Evolutionary conservation across 2,329 filamentous ascomycete species (phyloP), one percentile per base, ranked within the genome.

Genomic region (Clonostachys byssicola): DNA sequence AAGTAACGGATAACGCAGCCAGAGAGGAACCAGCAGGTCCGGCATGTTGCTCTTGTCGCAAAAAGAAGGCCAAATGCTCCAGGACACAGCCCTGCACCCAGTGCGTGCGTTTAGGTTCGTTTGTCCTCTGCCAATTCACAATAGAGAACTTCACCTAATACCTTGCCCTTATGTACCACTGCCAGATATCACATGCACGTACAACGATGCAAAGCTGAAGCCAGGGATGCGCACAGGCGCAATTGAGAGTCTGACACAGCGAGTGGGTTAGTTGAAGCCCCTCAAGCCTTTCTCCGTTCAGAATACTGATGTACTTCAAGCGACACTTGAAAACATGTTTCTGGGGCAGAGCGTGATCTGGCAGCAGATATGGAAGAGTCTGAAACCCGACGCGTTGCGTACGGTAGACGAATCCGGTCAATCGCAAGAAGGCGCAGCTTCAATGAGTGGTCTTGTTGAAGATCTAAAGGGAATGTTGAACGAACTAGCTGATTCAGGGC

Each of bases 31-130:
- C 23, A 30, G 8, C 23, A 30, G 23, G 23, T 4, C 23, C 23
- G 9, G 23, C 23, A 30, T 30, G 23, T 30, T 30, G 23, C 23
- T 30, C 66, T 0, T 75, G 71, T 53, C 66, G 70, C 5, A 68
- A 64, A 45, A 72, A 70, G 52, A 73, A 75, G 44, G 65, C 71
- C 14, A 70, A 68, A 40, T 74, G 71, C 54, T 66, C 67, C 23
- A 58, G 70, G 18, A 56, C 60, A 30, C 65, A 70, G 43, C 71
- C 71, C 8, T 74, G 72, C 49, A 65, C 68, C 1, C 65, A 71
- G 44, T 73, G 70, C 44, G 51, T 60, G 4, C 54, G 60, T 35
- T 63, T 62, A 49, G 61, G 12, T 2, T 40, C 34, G 20, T 40
- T 12, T 42, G 16, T 9, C 44, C 13, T 34, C 34, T 39, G 36